Conservation (phyloP, 805 yeast species). For the Scheffersomyces lignosus region DNA sequence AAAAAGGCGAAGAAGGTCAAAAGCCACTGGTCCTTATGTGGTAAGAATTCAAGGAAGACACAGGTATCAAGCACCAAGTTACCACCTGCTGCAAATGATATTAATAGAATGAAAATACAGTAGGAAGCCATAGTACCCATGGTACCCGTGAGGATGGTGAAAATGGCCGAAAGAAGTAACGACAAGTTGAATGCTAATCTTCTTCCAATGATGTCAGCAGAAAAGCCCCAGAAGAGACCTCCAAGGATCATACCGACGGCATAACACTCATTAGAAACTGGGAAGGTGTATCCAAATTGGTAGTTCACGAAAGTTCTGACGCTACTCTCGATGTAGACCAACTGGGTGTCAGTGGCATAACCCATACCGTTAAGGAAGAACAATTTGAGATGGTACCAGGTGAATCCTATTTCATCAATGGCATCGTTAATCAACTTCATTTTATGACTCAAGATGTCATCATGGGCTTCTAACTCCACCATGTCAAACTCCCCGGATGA, state of each 20-base stretch:
- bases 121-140: constrained; percentile 50
- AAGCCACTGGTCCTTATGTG: constrained; percentile 50
- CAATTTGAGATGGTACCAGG: constrained; percentile 43
- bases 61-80: constrained; percentile 56
- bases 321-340: constrained; percentile 47
- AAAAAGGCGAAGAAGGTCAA: constrained; percentile 45
- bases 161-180: constrained; percentile 47
- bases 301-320: constrained; percentile 47
- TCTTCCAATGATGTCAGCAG: constrained; percentile 34
- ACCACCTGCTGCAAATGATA: constrained; percentile 54
- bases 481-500: constrained; percentile 10
- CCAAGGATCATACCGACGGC: constrained; percentile 51
- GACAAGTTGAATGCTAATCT: constrained; percentile 31
- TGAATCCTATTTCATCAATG: constrained; percentile 44
- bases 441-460: constrained; percentile 19
- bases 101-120: constrained; percentile 47
- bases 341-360: constrained; percentile 46
- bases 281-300: constrained; percentile 47
- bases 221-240: constrained; percentile 56
- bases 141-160: constrained; percentile 56
- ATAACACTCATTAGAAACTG: constrained; percentile 36
- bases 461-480: constrained; percentile 13
- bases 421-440: constrained; percentile 30
- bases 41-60: constrained; percentile 53
- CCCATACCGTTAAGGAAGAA: constrained; percentile 39